These are phyloP conservation scores for Acanthamoeba divionensis DNA, from an alignment of 208 protist genomes.

Conservation along the genomic window DNA sequence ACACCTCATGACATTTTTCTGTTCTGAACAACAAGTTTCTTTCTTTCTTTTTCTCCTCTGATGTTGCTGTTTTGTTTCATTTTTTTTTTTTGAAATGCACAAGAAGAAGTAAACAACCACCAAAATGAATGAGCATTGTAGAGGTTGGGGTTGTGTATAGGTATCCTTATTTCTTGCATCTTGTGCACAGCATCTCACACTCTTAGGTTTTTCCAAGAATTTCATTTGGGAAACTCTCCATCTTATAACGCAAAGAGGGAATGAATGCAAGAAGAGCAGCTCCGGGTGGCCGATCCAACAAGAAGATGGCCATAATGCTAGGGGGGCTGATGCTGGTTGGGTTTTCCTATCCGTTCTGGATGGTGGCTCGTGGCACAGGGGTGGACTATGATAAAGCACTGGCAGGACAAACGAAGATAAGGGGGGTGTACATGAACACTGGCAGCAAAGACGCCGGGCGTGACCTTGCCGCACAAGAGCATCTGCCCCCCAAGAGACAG, in stretches of 20 bases:
- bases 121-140: too few species aligned
- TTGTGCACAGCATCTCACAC: background rate
- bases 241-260: background rate
- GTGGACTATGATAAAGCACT: background rate
- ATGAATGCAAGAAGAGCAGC: background rate
- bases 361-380: background rate
- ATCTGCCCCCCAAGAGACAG: background rate
- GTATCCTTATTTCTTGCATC: background rate
- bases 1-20: too few species aligned
- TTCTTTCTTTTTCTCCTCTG: too few species aligned
- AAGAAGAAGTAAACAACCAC: too few species aligned
- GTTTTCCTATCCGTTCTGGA: slow-evolving; percentile 20
- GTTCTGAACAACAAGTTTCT: too few species aligned
- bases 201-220: background rate
- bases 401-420: background rate
- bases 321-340: background rate
- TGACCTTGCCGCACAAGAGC: background rate
- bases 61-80: too few species aligned
- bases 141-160: too few species aligned
- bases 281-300: background rate
- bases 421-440: background rate
- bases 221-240: background rate
- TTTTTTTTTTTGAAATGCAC: too few species aligned
- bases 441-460: background rate
- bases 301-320: background rate